Conservation (phyloP, 2,329 filamentous ascomycete species). For the Aureobasidium sp. region DNA sequence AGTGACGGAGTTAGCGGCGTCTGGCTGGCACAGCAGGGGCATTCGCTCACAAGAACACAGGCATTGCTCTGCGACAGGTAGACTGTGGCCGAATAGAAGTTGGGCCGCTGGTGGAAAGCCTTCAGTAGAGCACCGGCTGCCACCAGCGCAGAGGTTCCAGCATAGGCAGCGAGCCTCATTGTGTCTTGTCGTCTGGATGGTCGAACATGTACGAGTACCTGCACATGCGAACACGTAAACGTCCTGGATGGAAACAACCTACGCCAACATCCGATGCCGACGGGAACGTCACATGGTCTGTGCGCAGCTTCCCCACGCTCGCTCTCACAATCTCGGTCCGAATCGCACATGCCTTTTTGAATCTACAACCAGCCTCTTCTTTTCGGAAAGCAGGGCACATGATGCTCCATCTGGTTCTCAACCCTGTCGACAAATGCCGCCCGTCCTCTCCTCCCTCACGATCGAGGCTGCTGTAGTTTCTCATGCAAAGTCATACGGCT, state of each 20-base stretch:
- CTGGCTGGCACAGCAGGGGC: neutral
- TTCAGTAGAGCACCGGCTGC: constrained; percentile 78
- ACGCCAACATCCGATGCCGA: neutral
- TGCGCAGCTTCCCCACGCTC: neutral
- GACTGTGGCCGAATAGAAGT: constrained; percentile 97
- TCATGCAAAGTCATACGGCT: neutral
- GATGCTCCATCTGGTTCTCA: neutral
- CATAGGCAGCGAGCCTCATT: constrained; percentile 19
- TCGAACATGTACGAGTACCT: neutral
- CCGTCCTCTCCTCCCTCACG: neutral
- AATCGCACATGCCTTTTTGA: neutral
- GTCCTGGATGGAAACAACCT: neutral
- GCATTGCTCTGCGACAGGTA: constrained; percentile 95
- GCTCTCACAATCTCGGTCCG: neutral
- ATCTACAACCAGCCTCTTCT: neutral
- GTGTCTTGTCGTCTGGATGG: constrained; percentile 8
- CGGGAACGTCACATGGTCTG: neutral
- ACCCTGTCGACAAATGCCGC: neutral
- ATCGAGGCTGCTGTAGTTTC: neutral
- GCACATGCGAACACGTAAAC: constrained; percentile 5
- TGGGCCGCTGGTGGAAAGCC: constrained; percentile 88
- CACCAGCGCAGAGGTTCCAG: constrained; percentile 61
- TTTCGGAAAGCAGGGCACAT: neutral
- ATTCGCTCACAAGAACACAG: constrained; percentile 65
- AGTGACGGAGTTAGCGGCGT: constrained; percentile 10